Conservation (phyloP, 2,329 filamentous ascomycete genomes). For the Dothideomycetes sp. region DNA sequence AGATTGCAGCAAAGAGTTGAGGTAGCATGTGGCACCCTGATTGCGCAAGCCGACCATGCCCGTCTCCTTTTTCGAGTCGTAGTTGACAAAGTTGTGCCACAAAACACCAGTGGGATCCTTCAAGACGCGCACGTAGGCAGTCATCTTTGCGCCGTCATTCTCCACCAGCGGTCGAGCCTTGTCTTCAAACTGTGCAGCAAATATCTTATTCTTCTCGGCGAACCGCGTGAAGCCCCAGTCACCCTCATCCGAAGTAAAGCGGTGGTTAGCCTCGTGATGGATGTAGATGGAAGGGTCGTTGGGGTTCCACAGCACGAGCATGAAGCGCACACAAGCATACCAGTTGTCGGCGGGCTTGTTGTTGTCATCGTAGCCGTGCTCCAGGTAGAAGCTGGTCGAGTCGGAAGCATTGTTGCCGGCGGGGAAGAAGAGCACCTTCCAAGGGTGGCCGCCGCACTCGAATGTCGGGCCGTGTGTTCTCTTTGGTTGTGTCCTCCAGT, state of each 20-base stretch:
- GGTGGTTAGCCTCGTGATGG: slow-evolving; percentile 74
- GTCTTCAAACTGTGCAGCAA: slow-evolving; percentile 66
- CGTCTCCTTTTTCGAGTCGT: slow-evolving; percentile 98
- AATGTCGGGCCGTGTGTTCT: slow-evolving; percentile 85
- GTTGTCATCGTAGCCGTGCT: slow-evolving; percentile 72
- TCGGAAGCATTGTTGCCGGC: slow-evolving; percentile 83
- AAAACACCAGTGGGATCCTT: slow-evolving; percentile 81
- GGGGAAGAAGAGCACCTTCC: slow-evolving; percentile 93
- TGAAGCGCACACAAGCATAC: slow-evolving; percentile 95
- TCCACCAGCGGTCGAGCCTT: slow-evolving; percentile 61
- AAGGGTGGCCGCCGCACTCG: slow-evolving; percentile 75
- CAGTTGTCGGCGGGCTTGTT: slow-evolving; percentile 72
- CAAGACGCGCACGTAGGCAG: slow-evolving; percentile 69
- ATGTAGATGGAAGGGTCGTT: slow-evolving; percentile 78
- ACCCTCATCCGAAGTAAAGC: slow-evolving; percentile 90
- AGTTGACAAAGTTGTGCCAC: slow-evolving; percentile 87
- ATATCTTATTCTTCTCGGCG: slow-evolving; percentile 75
- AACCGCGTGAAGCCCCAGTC: slow-evolving; percentile 99
- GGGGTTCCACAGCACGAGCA: slow-evolving; percentile 85
- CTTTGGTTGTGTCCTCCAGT: slow-evolving; percentile 66
- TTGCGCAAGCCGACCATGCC: slow-evolving; percentile 95
- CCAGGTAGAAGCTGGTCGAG: slow-evolving; percentile 87
- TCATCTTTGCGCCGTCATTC: slow-evolving; percentile 66
- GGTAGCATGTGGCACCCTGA: slow-evolving; percentile 64
- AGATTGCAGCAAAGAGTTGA: slow-evolving; percentile 38